Base-by-base conservation (phyloP, 192 early-diverging fungal species). In the Pilobolus umbonatus region DNA sequence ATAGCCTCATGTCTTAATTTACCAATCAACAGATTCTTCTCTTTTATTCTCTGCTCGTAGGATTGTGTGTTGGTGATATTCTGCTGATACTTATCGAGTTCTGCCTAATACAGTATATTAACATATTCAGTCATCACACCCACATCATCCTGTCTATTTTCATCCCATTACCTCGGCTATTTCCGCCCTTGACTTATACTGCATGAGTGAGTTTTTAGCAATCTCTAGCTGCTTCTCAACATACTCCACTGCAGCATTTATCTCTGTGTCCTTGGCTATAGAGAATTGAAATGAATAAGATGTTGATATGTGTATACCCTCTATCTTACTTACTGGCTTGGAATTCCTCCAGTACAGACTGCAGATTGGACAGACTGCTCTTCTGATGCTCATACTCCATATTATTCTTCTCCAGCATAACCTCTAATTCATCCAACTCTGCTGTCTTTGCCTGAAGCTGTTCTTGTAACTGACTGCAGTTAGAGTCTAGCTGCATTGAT, bases 311-410 rank as follows among this genome's bases (percentile, higher is more conserved):
- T 28, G 45, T 38, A 30, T 31, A 15, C 45, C 35, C 0, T 38
- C 11, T 22, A 53, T 30, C 29, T 1, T 22, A 66, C 72, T 80
- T 80, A 74, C 86, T 77, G 24, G 79, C 80, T 68, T 98, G 91
- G 65, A 98, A 91, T 64, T 88, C 85, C 72, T 91, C 87, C 47
- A 98, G 73, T 14, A 94, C 94, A 28, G 76, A 60, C 58, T 94
- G 95, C 57, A 98, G 75, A 60, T 98, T 98, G 11, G 60, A 62
- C 38, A 89, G 54, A 60, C 85, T 83, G 19, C 74, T 62, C 26
- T 69, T 60, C 55, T 91, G 82, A 9, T 73, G 73, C 42, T 84
- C 80, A 14, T 77, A 70, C 34, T 82, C 82, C 12, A 71, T 55
- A 24, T 72, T 59, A 19, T 80, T 55, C 7, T 58, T 25, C 22